Percentiles rank a stretch among this genome's conserved stretches.
These are phyloP conservation scores for Crithidia sp. DNA, from an alignment of 208 protist genomes.

Conservation along the genomic window DNA sequence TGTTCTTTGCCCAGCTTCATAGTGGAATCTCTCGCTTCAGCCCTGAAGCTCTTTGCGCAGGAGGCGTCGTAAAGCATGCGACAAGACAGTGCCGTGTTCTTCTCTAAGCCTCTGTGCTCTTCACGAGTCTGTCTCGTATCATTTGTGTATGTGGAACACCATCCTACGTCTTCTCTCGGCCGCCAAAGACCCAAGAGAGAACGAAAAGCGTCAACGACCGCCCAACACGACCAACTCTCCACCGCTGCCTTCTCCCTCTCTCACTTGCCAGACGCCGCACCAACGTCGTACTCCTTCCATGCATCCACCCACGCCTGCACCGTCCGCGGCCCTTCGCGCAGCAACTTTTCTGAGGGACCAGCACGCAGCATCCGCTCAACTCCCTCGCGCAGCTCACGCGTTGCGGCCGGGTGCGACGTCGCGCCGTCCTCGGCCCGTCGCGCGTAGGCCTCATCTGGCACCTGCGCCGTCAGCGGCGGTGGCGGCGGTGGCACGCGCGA, in stretches of 20 bases:
- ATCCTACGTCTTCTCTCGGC: too few relatives aligned
- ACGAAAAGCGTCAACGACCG: background rate
- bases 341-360: constrained; percentile 41
- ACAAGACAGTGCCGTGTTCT: too few relatives aligned
- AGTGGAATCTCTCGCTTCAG: too few relatives aligned
- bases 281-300: constrained; percentile 84
- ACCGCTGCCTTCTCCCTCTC: background rate
- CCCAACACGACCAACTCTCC: background rate
- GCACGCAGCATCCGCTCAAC: constrained; percentile 69
- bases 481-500: constrained; percentile 82
- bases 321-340: constrained; percentile 37
- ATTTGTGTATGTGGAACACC: too few relatives aligned
- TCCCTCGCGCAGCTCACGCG: constrained; percentile 60
- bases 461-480: constrained; percentile 55
- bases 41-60: too few relatives aligned
- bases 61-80: too few relatives aligned
- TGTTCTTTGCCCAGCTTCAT: too few relatives aligned
- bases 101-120: too few relatives aligned
- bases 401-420: constrained; percentile 56
- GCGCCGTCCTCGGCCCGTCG: constrained; percentile 23
- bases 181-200: background rate
- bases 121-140: too few relatives aligned
- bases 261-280: constrained; percentile 1
- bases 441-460: constrained; percentile 77
- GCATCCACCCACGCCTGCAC: constrained; percentile 71